A percentile compares a stretch with the other conserved stretches of the same genome.
These are phyloP conservation scores for Plantago coronopus DNA, from an alignment of 305 asterid species.

Conservation along the genomic window DNA sequence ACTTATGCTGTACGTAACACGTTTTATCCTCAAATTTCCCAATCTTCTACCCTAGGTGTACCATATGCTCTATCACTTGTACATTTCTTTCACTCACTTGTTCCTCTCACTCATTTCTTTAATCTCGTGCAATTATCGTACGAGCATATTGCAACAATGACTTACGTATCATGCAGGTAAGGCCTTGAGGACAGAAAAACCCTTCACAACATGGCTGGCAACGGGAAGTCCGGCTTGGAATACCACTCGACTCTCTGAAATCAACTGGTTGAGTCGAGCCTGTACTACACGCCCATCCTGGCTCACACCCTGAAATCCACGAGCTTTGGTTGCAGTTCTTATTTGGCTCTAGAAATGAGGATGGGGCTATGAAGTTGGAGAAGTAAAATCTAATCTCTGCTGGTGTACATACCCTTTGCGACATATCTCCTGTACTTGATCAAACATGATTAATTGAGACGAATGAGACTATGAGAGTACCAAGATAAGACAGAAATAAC, in stretches of 20 bases:
- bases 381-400: slow-evolving; percentile 74
- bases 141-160: neutral
- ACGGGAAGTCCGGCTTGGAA: slow-evolving; percentile 47
- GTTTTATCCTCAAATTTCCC: too few species aligned
- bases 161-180: slow-evolving; percentile 95
- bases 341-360: slow-evolving; percentile 57
- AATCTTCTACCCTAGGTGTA: neutral
- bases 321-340: slow-evolving; percentile 57
- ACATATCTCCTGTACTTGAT: slow-evolving; percentile 46
- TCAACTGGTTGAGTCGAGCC: slow-evolving; percentile 39
- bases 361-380: slow-evolving; percentile 48
- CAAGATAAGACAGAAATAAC: too few species aligned
- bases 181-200: slow-evolving; percentile 91
- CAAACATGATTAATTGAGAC: neutral
- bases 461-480: too few species aligned
- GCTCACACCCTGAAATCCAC: slow-evolving; percentile 89
- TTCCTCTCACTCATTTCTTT: too few species aligned
- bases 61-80: neutral
- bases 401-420: slow-evolving; percentile 72
- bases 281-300: slow-evolving; percentile 86
- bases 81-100: too few species aligned
- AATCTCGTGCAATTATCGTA: neutral
- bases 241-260: slow-evolving; percentile 36
- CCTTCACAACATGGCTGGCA: slow-evolving; percentile 91
- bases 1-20: too few species aligned